These are phyloP conservation scores for Melanomma pulvis-pyrius DNA, from an alignment of 495 filamentous ascomycete species.

Conservation along the genomic window DNA sequence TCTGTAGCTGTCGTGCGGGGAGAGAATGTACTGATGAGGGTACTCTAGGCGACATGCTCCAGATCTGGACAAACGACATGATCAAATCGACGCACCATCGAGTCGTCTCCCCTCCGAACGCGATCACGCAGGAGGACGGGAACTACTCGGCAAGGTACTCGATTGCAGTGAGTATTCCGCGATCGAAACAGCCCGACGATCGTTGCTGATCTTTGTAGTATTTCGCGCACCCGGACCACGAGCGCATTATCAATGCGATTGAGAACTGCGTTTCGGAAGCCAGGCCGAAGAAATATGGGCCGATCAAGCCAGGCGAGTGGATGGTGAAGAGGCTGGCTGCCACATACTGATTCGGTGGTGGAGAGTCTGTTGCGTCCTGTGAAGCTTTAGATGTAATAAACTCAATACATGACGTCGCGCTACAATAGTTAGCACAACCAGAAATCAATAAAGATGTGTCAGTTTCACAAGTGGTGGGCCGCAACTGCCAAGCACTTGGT, in stretches of 20 bases:
- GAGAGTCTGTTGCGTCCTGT: no score
- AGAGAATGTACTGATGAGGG: not conserved
- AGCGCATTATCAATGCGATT: constrained; percentile 12
- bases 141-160: constrained; percentile 14
- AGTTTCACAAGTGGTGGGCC: no score
- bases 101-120: constrained; percentile 10
- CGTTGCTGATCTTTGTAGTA: not conserved
- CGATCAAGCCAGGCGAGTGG: constrained; percentile 7
- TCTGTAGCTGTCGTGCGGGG: not conserved
- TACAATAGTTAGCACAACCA: no score
- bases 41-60: constrained; percentile 13
- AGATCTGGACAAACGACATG: constrained; percentile 20
- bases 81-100: constrained; percentile 20
- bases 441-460: no score
- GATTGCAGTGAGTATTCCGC: constrained; percentile 6
- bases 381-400: no score
- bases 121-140: constrained; percentile 9
- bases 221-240: constrained; percentile 19
- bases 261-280: constrained; percentile 6
- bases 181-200: not conserved
- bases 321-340: constrained; percentile 15
- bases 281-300: constrained; percentile 10
- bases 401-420: no score
- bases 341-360: constrained; percentile 11
- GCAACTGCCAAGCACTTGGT: not conserved